Conservation (phyloP, 768 basidiomycete genomes). For the Exidia glandulosa region DNA sequence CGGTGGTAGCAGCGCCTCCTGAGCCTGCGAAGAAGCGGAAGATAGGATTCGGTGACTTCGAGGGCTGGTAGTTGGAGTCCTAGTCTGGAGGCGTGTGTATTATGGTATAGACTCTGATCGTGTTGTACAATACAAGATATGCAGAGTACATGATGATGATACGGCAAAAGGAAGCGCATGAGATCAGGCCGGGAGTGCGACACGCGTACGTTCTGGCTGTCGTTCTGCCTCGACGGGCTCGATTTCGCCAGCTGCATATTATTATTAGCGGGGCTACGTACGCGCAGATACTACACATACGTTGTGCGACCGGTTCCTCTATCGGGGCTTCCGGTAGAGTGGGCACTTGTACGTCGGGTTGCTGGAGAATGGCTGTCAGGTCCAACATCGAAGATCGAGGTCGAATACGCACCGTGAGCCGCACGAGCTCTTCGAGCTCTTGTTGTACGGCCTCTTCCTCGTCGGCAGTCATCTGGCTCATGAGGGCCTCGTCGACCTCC, state of each 20-base stretch:
- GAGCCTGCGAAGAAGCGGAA: slow-evolving; percentile 71
- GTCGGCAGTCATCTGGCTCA: slow-evolving; percentile 69
- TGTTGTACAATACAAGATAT: not conserved
- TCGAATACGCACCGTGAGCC: not conserved
- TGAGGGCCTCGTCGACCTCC: slow-evolving; percentile 87
- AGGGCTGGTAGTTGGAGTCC: slow-evolving; percentile 47
- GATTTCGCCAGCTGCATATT: too few species aligned
- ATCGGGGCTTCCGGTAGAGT: too few species aligned
- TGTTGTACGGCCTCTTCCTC: slow-evolving; percentile 91
- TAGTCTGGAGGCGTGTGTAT: not conserved
- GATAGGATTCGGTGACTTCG: slow-evolving; percentile 86
- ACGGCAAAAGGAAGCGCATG: not conserved
- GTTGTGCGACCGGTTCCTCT: too few species aligned
- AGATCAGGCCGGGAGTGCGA: too few species aligned
- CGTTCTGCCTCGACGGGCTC: too few species aligned
- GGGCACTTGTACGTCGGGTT: too few species aligned
- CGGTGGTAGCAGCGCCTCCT: slow-evolving; percentile 17
- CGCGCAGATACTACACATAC: too few species aligned
- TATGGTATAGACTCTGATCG: too few species aligned
- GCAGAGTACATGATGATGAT: not conserved
- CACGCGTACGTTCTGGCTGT: too few species aligned
- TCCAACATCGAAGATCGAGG: not conserved
- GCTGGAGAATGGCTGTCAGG: not conserved
- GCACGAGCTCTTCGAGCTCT: slow-evolving; percentile 64
- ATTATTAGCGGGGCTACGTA: too few species aligned